Conservation (phyloP, 2,329 filamentous ascomycete species). For the Immersiporthe knoxdaviesiana region DNA sequence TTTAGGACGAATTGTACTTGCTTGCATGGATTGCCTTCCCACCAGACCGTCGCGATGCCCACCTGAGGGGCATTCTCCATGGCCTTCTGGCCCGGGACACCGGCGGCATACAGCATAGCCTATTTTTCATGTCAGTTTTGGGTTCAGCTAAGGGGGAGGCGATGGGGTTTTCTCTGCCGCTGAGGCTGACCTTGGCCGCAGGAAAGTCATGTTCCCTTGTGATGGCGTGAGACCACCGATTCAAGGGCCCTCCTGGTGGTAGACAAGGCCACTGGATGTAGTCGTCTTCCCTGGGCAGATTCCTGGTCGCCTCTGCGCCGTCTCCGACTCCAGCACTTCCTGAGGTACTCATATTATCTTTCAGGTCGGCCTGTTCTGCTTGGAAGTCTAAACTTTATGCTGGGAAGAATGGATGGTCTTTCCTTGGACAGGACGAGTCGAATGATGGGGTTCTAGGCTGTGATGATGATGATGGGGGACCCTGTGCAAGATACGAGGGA, state of each 20-base stretch:
- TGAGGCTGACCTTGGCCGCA: conserved; percentile 74
- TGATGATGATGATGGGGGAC: no score
- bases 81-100: conserved; percentile 77
- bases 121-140: conserved; percentile 40
- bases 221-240: conserved; percentile 82
- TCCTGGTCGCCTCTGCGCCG: conserved; percentile 9
- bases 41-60: conserved; percentile 91
- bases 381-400: not conserved
- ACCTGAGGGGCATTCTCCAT: conserved; percentile 94
- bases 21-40: conserved; percentile 98
- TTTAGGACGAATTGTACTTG: conserved; percentile 46
- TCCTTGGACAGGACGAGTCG: not conserved
- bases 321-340: not conserved
- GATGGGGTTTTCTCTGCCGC: no score
- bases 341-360: not conserved
- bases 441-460: not conserved
- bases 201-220: conserved; percentile 89
- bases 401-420: not conserved
- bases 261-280: conserved; percentile 58
- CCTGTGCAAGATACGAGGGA: no score
- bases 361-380: not conserved
- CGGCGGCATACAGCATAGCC: conserved; percentile 95
- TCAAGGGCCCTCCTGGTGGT: conserved; percentile 63
- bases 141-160: not conserved
- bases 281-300: conserved; percentile 52